Evolutionary conservation across 2,329 filamentous ascomycete species (phyloP).

Genomic region (Talaromyces sp.): DNA sequence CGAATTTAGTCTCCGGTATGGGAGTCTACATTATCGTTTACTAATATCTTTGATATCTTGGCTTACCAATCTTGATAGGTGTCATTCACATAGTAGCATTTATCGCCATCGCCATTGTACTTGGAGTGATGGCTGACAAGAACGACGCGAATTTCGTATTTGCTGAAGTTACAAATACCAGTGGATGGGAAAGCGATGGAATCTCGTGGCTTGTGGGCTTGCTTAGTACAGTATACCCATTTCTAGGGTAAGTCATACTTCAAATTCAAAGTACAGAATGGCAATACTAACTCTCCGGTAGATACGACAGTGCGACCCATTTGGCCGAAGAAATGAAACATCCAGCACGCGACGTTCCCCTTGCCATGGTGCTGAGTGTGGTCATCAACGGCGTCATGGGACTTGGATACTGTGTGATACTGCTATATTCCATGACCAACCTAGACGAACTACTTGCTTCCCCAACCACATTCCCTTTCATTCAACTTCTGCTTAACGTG

Average conservation of each 20-base stretch:
- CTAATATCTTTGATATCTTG: not conserved
- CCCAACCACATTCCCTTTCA: not conserved
- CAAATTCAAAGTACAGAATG: not conserved
- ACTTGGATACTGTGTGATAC: not conserved
- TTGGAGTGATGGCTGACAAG: not conserved
- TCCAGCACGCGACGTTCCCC: not conserved
- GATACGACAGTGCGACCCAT: not conserved
- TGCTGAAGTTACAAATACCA: not conserved
- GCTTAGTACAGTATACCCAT: not conserved
- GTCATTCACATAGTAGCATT: not conserved
- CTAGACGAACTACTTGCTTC: not conserved
- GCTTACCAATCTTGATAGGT: not conserved
- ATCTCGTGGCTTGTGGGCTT: not conserved
- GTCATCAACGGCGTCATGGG: not conserved
- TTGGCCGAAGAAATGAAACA: not conserved
- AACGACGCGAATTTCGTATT: not conserved
- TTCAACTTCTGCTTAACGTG: not conserved
- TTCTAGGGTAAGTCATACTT: not conserved
- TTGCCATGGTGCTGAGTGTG: not conserved
- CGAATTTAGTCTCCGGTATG: not conserved
- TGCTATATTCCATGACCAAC: not conserved
- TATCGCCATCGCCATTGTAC: not conserved
- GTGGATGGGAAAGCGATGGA: not conserved
- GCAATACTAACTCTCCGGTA: not conserved
- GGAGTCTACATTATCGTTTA: not conserved